Conservation (phyloP, 768 basidiomycete species). For the Paxillus ammoniavirescens region DNA sequence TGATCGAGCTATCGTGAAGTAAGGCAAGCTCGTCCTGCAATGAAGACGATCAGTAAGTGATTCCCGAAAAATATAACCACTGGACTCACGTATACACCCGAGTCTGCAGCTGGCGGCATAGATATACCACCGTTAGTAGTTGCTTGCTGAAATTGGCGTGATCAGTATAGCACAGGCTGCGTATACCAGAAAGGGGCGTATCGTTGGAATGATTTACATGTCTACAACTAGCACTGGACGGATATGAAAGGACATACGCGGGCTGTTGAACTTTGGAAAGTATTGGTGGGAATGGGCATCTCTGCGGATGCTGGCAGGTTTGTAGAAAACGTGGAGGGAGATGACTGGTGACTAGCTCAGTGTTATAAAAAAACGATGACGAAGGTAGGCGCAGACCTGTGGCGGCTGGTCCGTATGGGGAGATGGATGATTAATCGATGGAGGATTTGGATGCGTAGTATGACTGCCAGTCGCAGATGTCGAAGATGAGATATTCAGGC, state of each 20-base stretch:
- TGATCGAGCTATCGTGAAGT: constrained; percentile 23
- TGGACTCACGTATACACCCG: constrained; percentile 22
- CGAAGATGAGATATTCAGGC: constrained; percentile 8
- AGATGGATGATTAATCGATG: constrained; percentile 7
- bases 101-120: constrained; percentile 4
- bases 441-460: constrained; percentile 2
- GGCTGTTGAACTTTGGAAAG: background rate
- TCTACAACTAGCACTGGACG: background rate
- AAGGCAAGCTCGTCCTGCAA: constrained; percentile 32
- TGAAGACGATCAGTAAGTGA: background rate
- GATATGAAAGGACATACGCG: constrained; percentile 9
- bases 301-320: background rate
- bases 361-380: constrained; percentile 2
- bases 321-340: constrained; percentile 1
- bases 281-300: constrained; percentile 17
- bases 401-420: constrained; percentile 6
- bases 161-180: background rate
- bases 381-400: constrained; percentile 15
- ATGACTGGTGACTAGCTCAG: constrained; percentile 12
- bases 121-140: constrained; percentile 1
- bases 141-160: constrained; percentile 9
- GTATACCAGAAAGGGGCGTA: background rate
- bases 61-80: background rate
- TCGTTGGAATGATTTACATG: background rate
- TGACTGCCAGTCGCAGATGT: constrained; percentile 5